Evolutionary conservation across 2,329 filamentous ascomycete genomes (phyloP), one percentile per base, ranked within the genome.

Genomic region (Aspergillus amoenus): DNA sequence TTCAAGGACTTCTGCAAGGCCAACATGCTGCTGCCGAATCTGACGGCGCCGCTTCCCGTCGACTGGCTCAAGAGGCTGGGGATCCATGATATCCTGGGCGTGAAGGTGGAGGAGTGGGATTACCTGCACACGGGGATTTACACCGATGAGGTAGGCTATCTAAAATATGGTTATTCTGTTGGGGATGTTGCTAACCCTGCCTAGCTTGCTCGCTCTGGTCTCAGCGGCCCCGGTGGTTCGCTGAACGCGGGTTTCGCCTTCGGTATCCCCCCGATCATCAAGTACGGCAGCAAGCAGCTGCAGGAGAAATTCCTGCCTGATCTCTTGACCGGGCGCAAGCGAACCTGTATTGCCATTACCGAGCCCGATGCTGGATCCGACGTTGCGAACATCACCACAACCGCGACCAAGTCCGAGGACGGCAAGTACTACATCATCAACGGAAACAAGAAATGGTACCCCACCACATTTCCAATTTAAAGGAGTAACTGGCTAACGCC

Each of bases 281-380:
- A 90, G 67, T 91, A 87, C 68, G 88, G 85, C 9, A 83, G 77
- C 65, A 75, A 53, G 70, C 82, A 63, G 42, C 74, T 91, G 24
- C 86, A 90, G 71, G 84, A 87, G 61, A 78, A 81, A 9, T 86
- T 88, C 62, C 76, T 92, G 7, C 88, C 88, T 0, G 87, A 89
- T 50, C 77, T 91, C 0, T 76, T 92, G 12, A 82, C 81, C 0
- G 87, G 87, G 6, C 81, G 80, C 68, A 90, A 86, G 73, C 79
- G 88, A 42, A 80, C 80, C 13, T 92, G 89, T 66, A 91, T 93
- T 63, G 89, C 89, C 9, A 91, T 93, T 65, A 93, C 89, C 0
- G 89, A 93, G 69, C 89, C 89, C 0, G 85, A 84, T 52, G 88
- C 88, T 0, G 89, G 89, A 0, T 86, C 82, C 52, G 89, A 92